Conservation (phyloP, 768 basidiomycete genomes). For the Lactifluus subvellereus region DNA sequence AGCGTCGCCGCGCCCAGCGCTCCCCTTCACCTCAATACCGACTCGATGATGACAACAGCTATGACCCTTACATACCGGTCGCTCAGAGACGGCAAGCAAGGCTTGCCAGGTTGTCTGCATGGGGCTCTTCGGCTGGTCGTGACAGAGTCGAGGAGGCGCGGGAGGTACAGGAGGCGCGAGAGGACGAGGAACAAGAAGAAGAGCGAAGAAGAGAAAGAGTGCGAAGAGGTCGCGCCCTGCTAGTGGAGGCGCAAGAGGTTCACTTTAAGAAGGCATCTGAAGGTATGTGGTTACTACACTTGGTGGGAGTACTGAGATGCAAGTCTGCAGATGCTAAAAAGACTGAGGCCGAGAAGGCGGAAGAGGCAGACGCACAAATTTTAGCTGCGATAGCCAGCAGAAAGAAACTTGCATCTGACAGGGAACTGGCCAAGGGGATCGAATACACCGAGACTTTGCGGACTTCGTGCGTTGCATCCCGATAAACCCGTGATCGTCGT, state of each 20-base stretch:
- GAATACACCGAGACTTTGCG: conserved; percentile 81
- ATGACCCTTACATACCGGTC: conserved; percentile 85
- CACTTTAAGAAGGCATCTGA: conserved; percentile 76
- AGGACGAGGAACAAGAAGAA: conserved; percentile 76
- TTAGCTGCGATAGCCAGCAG: conserved; percentile 87
- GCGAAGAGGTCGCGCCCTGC: conserved; percentile 78
- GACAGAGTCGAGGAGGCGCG: conserved; percentile 42
- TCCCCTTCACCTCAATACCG: conserved; percentile 57
- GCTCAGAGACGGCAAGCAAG: conserved; percentile 78
- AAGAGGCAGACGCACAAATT: conserved; percentile 87
- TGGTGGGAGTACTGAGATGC: background rate
- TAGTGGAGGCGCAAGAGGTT: conserved; percentile 94
- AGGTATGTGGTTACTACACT: conserved; percentile 40
- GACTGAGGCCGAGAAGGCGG: conserved; percentile 75
- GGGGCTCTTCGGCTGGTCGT: conserved; percentile 51
- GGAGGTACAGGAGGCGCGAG: conserved; percentile 55
- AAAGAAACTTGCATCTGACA: conserved; percentile 85
- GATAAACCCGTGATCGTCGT: background rate
- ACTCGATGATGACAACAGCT: conserved; percentile 54
- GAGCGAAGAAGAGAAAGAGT: conserved; percentile 67
- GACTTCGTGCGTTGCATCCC: conserved; percentile 56
- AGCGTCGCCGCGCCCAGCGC: conserved; percentile 44
- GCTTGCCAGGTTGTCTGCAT: conserved; percentile 65
- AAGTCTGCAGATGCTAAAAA: conserved; percentile 68
- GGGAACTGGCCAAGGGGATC: conserved; percentile 91